Conservation (phyloP, 495 filamentous ascomycete species). For the Friedmanniomyces simplex region DNA sequence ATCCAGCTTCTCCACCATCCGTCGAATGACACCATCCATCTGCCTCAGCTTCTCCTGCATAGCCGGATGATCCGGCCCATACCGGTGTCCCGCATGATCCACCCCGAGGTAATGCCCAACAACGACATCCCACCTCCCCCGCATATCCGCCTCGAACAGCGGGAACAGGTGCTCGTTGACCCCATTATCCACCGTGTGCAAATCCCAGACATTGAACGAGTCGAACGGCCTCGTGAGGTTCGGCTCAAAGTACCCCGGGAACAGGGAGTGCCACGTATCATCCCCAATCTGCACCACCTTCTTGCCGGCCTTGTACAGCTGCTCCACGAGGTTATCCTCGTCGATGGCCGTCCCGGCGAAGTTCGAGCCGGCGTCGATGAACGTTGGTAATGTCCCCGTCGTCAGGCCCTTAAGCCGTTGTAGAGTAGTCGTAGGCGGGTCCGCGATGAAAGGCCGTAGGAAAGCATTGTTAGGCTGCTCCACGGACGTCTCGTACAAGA, state of each 20-base stretch:
- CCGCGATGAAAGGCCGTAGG: constrained; percentile 89
- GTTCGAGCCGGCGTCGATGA: constrained; percentile 85
- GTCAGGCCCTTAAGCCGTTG: constrained; percentile 90
- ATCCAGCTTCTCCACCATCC: constrained; percentile 62
- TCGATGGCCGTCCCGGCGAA: constrained; percentile 96
- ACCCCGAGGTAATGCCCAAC: constrained; percentile 92
- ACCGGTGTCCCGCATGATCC: constrained; percentile 93
- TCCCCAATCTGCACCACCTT: constrained; percentile 87
- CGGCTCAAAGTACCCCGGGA: constrained; percentile 80
- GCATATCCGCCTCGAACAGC: constrained; percentile 52
- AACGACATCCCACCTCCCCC: constrained; percentile 74
- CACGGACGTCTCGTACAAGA: constrained; percentile 71
- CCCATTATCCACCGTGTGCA: constrained; percentile 94
- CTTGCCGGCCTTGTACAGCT: constrained; percentile 69
- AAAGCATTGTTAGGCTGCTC: constrained; percentile 70
- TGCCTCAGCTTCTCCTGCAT: constrained; percentile 85
- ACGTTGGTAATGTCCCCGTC: constrained; percentile 89
- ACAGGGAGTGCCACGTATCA: constrained; percentile 89
- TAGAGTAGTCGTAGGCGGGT: constrained; percentile 87
- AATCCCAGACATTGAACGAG: constrained; percentile 96
- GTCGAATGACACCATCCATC: constrained; percentile 72
- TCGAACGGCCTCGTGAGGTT: constrained; percentile 81
- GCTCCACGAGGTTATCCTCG: constrained; percentile 86
- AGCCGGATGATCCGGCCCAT: constrained; percentile 84
- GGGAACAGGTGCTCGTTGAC: constrained; percentile 90